Evolutionary conservation across 805 yeast species (phyloP), one percentile per base, ranked within the genome.

Genomic region (Wickerhamiella dianesei): DNA sequence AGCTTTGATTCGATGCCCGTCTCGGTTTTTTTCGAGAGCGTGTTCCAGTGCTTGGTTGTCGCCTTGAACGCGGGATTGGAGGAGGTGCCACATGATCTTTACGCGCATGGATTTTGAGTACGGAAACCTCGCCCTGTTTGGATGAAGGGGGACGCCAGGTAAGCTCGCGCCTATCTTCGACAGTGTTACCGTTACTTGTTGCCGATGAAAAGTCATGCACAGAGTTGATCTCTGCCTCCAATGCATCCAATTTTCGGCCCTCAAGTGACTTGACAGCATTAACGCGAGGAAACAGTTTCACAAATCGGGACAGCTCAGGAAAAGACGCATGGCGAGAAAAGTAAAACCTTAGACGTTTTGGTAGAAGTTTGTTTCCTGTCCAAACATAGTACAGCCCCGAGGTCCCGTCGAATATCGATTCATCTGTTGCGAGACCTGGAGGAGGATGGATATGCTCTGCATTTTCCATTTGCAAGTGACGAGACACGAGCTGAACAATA

Each of bases 241-340:
- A 44, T 8, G 41, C 44, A 17, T 35, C 41, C 37, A 49, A 21
- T 4, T 29, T 39, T n/a, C 42, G 29, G 13, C 52, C 52, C 3
- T 22, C 37, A 1, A 46, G 44, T 3, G 52, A 46, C 9, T 40
- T 40, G 18, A 50, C 49, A 12, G 41, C 8, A 2, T 25, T 36
- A 4, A 25, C 32, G 6, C 16, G 16, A 2, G 49, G 41, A 43
- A 63, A 57, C 35, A 52, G 13, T 2, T 42, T 41, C 2, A 54
- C 36, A 4, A 63, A 51, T 6, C 44, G 43, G 18, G 44, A 4
- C 9, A 61, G 44, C 40, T 61, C 65, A 0, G 53, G 50, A 37
- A 47, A 50, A 1, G 65, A 63, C 3, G 65, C 59, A 43, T 63
- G 66, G 8, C 65, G 46, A 3, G 65, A 61, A 44, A 59, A 62